Evolutionary conservation across 106 monocot genomes (phyloP), one percentile per base, ranked within the genome.

Genomic region (Dactylorhiza incarnata): DNA sequence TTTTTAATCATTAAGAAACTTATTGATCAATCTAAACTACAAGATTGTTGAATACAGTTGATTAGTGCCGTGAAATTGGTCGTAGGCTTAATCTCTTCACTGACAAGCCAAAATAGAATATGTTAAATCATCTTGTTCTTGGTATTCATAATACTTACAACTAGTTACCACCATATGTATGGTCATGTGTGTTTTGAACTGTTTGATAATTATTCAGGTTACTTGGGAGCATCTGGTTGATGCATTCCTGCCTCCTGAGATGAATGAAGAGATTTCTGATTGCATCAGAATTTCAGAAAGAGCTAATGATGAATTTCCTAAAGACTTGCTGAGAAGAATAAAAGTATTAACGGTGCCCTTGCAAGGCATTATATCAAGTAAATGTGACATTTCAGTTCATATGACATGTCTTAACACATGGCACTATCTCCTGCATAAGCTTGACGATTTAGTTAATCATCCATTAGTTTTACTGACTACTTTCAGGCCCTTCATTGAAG

Each of bases 171-270:
- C 11, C 63, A 63, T 2, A 63, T 24, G 63, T 12, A 65, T 65
- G 11, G 13, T 65, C 65, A 29, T 65, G 24, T 29, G 26, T 26
- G 65, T 65, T 65, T 65, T 65, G 29, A 65, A 5, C 65, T 29
- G 29, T 65, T 65, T 20, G 29, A 65, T 29, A 20, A 65, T 29
- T 65, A 65, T 54, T 74, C 72, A 90, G 87, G 85, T 78, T 75
- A 80, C 87, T 0, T 90, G 90, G 90, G 82, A 83, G 73, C 61
- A 72, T 74, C 83, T 90, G 49, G 59, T 87, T 52, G 82, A 90
- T 87, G 82, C 81, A 63, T 61, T 90, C 77, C 24, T 85, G 56
- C 73, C 75, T 13, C 25, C 55, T 79, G 44, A 76, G 71, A 58
- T 65, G 3, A 8, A 29, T 65, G 3, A 9, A 65, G 29, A 68